These are phyloP conservation scores for Carex scoparia DNA, from an alignment of 176 grass and related monocot genomes.

Conservation along the genomic window DNA sequence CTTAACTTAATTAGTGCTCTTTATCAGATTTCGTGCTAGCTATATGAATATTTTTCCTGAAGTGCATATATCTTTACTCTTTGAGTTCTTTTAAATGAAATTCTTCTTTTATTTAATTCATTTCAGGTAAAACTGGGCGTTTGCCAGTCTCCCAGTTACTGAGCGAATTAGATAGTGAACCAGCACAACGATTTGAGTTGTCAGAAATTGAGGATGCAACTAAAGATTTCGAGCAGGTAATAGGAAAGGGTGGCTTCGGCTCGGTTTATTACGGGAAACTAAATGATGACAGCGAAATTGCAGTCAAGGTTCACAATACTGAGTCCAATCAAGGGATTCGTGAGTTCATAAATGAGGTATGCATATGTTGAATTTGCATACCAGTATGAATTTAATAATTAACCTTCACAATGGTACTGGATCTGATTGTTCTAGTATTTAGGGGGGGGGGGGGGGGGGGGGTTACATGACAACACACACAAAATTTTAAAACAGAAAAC, in stretches of 20 bases:
- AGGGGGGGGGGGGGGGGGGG: too few relatives aligned
- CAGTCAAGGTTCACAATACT: conserved; percentile 78
- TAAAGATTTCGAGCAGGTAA: conserved; percentile 45
- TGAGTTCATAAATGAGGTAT: conserved; percentile 92
- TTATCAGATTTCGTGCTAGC: not conserved
- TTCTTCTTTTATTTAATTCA: conserved; percentile 23
- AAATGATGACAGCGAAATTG: conserved; percentile 63
- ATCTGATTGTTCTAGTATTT: not conserved
- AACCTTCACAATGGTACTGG: not conserved
- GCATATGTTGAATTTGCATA: not conserved
- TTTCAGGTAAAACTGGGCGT: conserved; percentile 34
- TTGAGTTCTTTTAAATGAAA: not conserved
- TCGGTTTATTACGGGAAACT: conserved; percentile 87
- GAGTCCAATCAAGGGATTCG: conserved; percentile 82
- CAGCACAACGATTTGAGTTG: conserved; percentile 67
- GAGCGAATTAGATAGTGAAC: conserved; percentile 64
- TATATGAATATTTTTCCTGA: not conserved
- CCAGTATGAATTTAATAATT: not conserved
- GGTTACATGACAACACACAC: too few relatives aligned
- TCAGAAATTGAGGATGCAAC: conserved; percentile 92
- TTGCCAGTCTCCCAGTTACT: conserved; percentile 32
- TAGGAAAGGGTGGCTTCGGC: conserved; percentile 88
- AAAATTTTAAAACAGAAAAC: too few relatives aligned
- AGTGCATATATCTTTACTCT: too few relatives aligned
- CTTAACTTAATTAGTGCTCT: not conserved